Evolutionary conservation across 345 rosid genomes (phyloP).

Genomic region (Eutrema yunnanense): DNA sequence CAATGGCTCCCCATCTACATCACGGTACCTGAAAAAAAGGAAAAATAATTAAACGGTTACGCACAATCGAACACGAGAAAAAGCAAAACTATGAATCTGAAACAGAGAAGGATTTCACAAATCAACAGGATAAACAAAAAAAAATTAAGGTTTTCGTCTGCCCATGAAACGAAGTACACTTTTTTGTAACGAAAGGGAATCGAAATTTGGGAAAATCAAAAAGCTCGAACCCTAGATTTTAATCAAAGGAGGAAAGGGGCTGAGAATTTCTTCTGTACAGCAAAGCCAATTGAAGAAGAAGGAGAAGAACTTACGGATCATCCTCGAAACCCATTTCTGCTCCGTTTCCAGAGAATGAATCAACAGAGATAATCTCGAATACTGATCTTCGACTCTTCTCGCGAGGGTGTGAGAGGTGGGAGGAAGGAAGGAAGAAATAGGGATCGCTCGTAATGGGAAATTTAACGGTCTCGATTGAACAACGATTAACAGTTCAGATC

Average conservation of each 20-base stretch:
- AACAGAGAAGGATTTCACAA: neutral
- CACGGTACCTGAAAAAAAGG: slow-evolving; percentile 51
- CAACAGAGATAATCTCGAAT: neutral
- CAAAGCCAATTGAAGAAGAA: neutral
- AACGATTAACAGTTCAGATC: slow-evolving; percentile 1
- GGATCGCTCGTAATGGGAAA: neutral
- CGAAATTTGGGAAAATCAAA: neutral
- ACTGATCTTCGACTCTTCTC: slow-evolving; percentile 8
- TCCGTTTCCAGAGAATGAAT: slow-evolving; percentile 1
- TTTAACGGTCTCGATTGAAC: slow-evolving; percentile 21
- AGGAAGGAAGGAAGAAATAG: neutral
- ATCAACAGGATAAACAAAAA: neutral
- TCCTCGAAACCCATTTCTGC: slow-evolving; percentile 63
- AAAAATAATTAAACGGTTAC: neutral
- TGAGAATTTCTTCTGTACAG: neutral
- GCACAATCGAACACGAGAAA: neutral
- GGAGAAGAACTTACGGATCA: slow-evolving; percentile 51
- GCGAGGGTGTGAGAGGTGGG: neutral
- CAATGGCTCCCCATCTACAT: slow-evolving; percentile 92
- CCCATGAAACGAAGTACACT: neutral
- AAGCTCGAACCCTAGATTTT: slow-evolving; percentile 31
- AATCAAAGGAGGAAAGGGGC: neutral
- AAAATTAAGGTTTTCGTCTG: neutral
- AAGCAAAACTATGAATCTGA: neutral
- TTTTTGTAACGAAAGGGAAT: neutral